phyloP scores from a whole-genome alignment of 768 basidiomycete genomes.

The Boletus vermiculosoides region DNA sequence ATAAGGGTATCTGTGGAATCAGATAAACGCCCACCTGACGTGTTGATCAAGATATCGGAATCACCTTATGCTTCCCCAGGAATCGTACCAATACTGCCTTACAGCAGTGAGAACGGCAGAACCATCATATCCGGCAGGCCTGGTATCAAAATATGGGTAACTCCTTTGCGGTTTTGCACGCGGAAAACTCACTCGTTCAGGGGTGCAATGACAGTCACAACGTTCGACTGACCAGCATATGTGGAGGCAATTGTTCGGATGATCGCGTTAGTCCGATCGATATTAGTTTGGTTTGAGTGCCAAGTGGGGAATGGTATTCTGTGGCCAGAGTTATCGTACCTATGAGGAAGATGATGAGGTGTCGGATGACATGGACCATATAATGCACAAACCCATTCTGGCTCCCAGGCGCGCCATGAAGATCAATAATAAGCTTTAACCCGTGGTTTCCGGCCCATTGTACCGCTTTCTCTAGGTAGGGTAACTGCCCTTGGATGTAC shows the following conservation, averaged over 20 bases:
- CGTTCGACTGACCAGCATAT: slow-evolving; percentile 51
- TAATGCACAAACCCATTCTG: slow-evolving; percentile 64
- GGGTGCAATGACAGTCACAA: slow-evolving; percentile 69
- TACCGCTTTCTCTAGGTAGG: slow-evolving; percentile 65
- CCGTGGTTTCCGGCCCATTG: slow-evolving; percentile 67
- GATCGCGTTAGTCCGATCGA: slow-evolving; percentile 63
- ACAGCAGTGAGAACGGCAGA: slow-evolving; percentile 47
- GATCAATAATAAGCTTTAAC: slow-evolving; percentile 80
- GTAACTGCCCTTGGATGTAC: slow-evolving; percentile 72
- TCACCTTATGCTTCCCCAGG: slow-evolving; percentile 72
- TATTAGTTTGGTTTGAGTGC: slow-evolving; percentile 65
- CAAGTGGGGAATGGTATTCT: slow-evolving; percentile 58
- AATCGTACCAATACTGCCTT: slow-evolving; percentile 68
- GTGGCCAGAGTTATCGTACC: slow-evolving; percentile 83
- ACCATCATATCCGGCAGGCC: slow-evolving; percentile 72
- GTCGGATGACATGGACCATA: not conserved
- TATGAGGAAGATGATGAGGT: slow-evolving; percentile 27
- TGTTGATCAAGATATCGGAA: not conserved
- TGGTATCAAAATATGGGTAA: slow-evolving; percentile 27
- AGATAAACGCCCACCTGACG: slow-evolving; percentile 1
- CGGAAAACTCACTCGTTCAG: slow-evolving; percentile 64
- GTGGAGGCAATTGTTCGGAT: slow-evolving; percentile 61
- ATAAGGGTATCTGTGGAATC: slow-evolving; percentile 37
- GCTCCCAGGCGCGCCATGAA: slow-evolving; percentile 79
- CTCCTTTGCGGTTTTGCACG: not conserved